These are phyloP conservation scores for Paecilomyces niveus DNA, from an alignment of 2,329 filamentous ascomycete species.

Conservation along the genomic window DNA sequence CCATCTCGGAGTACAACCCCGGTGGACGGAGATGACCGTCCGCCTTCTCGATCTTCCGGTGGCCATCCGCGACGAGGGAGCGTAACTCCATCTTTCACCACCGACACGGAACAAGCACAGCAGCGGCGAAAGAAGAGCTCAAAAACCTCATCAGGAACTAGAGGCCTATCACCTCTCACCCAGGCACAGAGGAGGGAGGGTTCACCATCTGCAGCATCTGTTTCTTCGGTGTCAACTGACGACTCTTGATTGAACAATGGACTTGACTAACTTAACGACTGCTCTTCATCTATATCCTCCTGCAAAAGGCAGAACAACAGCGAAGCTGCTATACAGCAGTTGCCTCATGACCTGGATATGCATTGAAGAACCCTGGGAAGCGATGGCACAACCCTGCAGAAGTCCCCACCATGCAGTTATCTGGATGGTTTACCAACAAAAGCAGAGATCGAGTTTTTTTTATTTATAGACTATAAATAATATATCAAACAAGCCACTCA, in stretches of 20 bases:
- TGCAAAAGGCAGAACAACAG: too few species aligned
- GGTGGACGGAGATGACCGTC: background rate
- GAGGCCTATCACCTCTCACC: constrained; percentile 28
- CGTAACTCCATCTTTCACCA: constrained; percentile 19
- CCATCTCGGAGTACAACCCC: constrained; percentile 37
- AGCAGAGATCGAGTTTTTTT: background rate
- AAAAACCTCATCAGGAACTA: constrained; percentile 12
- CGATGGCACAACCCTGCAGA: too few species aligned
- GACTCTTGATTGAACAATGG: background rate
- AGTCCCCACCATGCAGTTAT: background rate
- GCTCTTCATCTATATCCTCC: too few species aligned
- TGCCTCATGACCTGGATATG: too few species aligned
- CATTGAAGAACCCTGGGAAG: too few species aligned
- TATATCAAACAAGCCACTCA: background rate
- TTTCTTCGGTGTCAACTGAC: background rate
- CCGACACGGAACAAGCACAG: constrained; percentile 15
- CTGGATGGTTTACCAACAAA: background rate
- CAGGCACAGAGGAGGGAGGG: constrained; percentile 31
- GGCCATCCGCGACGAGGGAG: constrained; percentile 26
- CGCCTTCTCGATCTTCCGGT: background rate
- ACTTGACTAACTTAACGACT: background rate
- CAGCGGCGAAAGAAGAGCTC: constrained; percentile 22
- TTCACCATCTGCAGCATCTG: constrained; percentile 15
- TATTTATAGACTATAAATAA: background rate
- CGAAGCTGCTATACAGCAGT: too few species aligned